Base-by-base conservation (phyloP, 805 yeast species). In the Wickerhamia fluorescens region DNA sequence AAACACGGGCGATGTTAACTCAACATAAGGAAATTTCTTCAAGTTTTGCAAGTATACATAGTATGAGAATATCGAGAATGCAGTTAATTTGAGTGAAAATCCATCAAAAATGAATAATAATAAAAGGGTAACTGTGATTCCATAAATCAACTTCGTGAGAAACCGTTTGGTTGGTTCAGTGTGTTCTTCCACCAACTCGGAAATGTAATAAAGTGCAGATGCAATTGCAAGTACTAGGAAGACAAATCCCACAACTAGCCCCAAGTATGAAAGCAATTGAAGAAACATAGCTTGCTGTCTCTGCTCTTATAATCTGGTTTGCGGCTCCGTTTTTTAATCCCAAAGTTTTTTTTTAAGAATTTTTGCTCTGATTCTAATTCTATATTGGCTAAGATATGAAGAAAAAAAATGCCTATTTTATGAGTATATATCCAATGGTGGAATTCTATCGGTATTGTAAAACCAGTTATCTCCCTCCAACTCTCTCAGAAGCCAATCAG, bases 401-500 rank as follows among this genome's bases (percentile, higher is more conserved):
- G n/a, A n/a, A n/a, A n/a, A n/a, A n/a, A n/a, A n/a, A n/a, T n/a
- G n/a, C n/a, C n/a, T n/a, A n/a, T n/a, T n/a, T 17, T 26, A 17
- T 12, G 29, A 26, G 21, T 83, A 92, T 30, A 92, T 89, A 49
- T 92, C 97, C 32, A 92, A 75, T 2, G 98, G 98, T 4, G 97
- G 96, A 16, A 92, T 63, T 46, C 95, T 75, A 49, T 92, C 98
- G 28, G 94, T 78, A 44, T 80, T 85, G 62, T 85, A 88, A 52
- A 87, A 88, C 97, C 97, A 89, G 49, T 94, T 92, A 7, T 85
- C 89, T 5, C 84, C 74, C 33, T 88, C 95, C 17, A 87, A 73
- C 55, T 92, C 98, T 34, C 77, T 71, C 43, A 72, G 63, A 24
- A 92, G 66, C 98, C 98, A 92, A 36, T 86, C 86, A 1, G 83